Evolutionary conservation across 768 basidiomycete genomes (phyloP).

Genomic region (Boletus patriciae): DNA sequence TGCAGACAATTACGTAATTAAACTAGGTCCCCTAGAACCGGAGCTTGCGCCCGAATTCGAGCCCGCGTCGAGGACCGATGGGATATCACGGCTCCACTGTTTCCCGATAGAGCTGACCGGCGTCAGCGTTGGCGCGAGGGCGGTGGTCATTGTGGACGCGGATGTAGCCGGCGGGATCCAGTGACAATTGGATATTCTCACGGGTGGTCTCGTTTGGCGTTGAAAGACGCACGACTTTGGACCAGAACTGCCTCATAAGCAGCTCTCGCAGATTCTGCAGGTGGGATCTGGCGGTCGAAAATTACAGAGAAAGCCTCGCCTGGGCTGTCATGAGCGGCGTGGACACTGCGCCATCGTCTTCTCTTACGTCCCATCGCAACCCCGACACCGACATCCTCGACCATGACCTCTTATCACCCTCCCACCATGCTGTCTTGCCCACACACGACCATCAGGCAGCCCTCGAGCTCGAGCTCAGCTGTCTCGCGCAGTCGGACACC

Average conservation of each 20-base stretch:
- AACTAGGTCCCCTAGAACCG: background rate
- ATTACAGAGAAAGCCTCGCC: conserved; percentile 21
- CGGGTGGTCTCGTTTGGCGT: conserved; percentile 19
- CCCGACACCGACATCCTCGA: conserved; percentile 34
- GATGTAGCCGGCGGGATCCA: conserved; percentile 13
- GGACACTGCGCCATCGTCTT: conserved; percentile 35
- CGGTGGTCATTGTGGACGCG: background rate
- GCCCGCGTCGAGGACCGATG: no score
- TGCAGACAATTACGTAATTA: conserved; percentile 26
- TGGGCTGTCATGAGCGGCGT: conserved; percentile 44
- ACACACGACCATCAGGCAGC: conserved; percentile 35
- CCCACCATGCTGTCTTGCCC: conserved; percentile 29
- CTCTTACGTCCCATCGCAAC: conserved; percentile 32
- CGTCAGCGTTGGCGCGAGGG: no score
- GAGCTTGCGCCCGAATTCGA: background rate
- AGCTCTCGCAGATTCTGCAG: conserved; percentile 19
- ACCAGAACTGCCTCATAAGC: conserved; percentile 21
- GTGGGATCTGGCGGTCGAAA: conserved; percentile 24
- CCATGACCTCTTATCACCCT: conserved; percentile 34
- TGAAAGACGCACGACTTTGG: conserved; percentile 24
- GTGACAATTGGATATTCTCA: conserved; percentile 16
- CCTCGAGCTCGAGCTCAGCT: conserved; percentile 30
- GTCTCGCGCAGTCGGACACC: conserved; percentile 28
- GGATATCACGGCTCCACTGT: no score
- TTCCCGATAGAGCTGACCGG: no score